Conservation (phyloP, 225 moss, liverwort and hornwort species). For the Pseudoscleropodium purum region DNA sequence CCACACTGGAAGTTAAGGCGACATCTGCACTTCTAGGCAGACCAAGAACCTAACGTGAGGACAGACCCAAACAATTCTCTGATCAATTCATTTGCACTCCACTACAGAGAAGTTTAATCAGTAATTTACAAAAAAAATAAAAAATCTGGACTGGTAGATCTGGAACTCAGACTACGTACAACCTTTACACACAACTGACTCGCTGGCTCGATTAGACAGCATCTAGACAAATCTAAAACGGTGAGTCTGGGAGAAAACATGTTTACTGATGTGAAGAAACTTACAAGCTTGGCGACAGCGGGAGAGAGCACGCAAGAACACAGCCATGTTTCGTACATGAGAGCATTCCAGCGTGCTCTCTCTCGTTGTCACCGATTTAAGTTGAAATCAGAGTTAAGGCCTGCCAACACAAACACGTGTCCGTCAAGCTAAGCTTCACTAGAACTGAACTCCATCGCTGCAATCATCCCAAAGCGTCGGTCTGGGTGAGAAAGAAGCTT, state of each 20-base stretch:
- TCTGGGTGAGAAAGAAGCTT: background rate
- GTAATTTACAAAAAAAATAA: background rate
- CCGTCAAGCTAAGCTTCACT: background rate
- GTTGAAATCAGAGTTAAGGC: background rate
- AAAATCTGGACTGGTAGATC: background rate
- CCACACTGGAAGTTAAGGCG: background rate
- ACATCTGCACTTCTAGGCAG: background rate
- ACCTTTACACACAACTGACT: no score
- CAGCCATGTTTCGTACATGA: slow-evolving; percentile 20
- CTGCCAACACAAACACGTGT: no score
- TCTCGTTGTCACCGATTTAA: slow-evolving; percentile 50
- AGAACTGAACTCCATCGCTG: background rate
- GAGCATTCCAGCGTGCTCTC: slow-evolving; percentile 60
- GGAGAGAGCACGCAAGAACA: slow-evolving; percentile 49
- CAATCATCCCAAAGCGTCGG: background rate
- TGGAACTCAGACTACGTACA: background rate
- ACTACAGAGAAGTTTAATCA: background rate
- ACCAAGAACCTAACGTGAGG: no score
- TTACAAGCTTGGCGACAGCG: slow-evolving; percentile 35
- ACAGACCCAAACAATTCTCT: no score
- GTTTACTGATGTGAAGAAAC: background rate
- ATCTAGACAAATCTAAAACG: background rate
- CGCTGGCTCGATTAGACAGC: background rate
- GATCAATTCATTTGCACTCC: background rate
- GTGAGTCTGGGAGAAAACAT: background rate